Evolutionary conservation across 179 eudicot species (phyloP), one percentile per base, ranked within the genome.

Genomic region (Pouteria campechiana): DNA sequence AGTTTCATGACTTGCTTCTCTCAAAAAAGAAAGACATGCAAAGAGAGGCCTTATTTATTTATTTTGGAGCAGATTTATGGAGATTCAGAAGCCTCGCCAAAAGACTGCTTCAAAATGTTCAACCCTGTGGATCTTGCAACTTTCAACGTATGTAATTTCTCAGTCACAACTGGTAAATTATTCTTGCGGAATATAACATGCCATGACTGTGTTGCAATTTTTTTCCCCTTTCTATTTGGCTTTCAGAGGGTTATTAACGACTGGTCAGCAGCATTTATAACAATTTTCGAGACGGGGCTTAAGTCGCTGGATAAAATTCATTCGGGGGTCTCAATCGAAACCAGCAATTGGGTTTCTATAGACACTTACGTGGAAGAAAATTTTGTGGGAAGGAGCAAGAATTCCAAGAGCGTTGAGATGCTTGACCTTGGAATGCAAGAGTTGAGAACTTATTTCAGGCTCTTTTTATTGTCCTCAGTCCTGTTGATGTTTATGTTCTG

Each of bases 71-170:
- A 84, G 95, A 89, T 89, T 36, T 89, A 75, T 64, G 97, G 97
- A 63, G 92, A 89, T 64, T 55, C 41, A 40, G 63, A 72, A 39
- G 97, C 89, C 11, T 73, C 97, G 42, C 32, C 71, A 24, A 89
- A 70, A 60, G 97, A 89, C 64, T 89, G 97, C 65, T 89, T 89
- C 60, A 78, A 63, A 65, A 89, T 89, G 97, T 89, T 89, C 64
- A 89, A 89, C 73, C 97, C 97, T 13, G 44, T 69, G 19, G 95
- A 89, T 41, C 60, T 44, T 61, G 27, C 67, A 59, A 71, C 86
- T 52, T 89, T 74, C 54, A 85, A 74, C 53, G 97, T 89, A 78
- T 29, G 75, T 41, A 38, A 27, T 18, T 25, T 36, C 29, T 9
- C 39, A 13, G 16, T 29, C n/a, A 4, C n/a, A n/a, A n/a, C n/a